Evolutionary conservation across 768 basidiomycete species (phyloP).

Genomic region (Auriscalpium orientale): DNA sequence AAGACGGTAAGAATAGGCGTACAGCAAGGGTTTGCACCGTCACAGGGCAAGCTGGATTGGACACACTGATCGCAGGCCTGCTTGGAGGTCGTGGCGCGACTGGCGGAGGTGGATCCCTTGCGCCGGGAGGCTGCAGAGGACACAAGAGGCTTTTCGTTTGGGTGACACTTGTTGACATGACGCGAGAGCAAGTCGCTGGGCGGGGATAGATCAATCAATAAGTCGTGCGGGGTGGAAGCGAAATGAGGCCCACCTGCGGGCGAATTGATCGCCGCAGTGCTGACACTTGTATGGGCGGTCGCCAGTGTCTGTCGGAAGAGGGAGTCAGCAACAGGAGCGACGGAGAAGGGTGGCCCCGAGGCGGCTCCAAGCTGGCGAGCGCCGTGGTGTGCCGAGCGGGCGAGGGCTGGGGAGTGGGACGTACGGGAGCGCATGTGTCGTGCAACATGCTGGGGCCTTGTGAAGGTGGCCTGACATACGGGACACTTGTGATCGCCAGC

Average conservation of each 20-base stretch:
- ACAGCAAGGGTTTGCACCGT: conserved; percentile 77
- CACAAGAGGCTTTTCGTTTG: conserved; percentile 54
- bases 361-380: conserved; percentile 6
- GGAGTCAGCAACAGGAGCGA: conserved; percentile 1
- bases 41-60: conserved; percentile 65
- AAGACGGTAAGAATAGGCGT: conserved; percentile 20
- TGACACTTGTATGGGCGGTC: conserved; percentile 87
- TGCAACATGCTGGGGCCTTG: conserved; percentile 84
- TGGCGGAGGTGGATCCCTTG: conserved; percentile 59
- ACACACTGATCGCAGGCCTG: conserved; percentile 85
- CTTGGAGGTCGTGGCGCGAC: conserved; percentile 71
- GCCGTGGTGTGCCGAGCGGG: conserved; percentile 6
- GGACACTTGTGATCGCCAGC: conserved; percentile 83
- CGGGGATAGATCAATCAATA: background rate
- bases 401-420: conserved; percentile 25
- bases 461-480: conserved; percentile 82
- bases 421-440: conserved; percentile 86
- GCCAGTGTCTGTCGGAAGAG: conserved; percentile 58
- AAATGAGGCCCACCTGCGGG: conserved; percentile 50
- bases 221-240: background rate
- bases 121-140: conserved; percentile 40
- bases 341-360: background rate
- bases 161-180: conserved; percentile 85
- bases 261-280: conserved; percentile 85
- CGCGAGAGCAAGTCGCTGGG: conserved; percentile 74